phyloP scores from a whole-genome alignment of 2,329 filamentous ascomycete species.

The Exophiala sp. region DNA sequence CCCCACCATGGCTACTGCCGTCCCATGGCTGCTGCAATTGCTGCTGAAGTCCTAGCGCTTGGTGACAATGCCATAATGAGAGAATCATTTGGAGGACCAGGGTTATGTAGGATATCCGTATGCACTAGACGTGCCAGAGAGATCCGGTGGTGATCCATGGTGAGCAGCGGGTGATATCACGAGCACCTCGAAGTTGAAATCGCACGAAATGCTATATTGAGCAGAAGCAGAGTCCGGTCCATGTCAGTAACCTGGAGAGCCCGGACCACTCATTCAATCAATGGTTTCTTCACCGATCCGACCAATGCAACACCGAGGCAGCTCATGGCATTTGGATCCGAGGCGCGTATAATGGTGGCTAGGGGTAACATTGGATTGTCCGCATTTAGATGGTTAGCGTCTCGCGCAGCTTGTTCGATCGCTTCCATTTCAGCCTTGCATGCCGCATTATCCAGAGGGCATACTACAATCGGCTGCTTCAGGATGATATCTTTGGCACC shows the following conservation, averaged over 20 bases:
- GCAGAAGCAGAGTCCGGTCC: not conserved
- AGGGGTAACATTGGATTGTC: conserved; percentile 92
- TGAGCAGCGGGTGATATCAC: too few species aligned
- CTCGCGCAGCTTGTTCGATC: conserved; percentile 91
- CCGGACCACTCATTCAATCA: conserved; percentile 55
- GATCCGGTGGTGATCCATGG: too few species aligned
- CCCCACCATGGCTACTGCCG: too few species aligned
- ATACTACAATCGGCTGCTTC: conserved; percentile 90
- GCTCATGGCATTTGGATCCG: conserved; percentile 60
- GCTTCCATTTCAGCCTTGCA: conserved; percentile 99
- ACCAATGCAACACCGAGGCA: conserved; percentile 59
- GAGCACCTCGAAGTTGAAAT: too few species aligned
- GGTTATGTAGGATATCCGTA: too few species aligned
- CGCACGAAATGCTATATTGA: too few species aligned
- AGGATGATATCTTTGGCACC: conserved; percentile 82
- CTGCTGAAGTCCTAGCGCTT: too few species aligned
- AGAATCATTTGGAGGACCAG: too few species aligned
- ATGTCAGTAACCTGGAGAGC: not conserved
- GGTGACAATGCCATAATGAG: too few species aligned
- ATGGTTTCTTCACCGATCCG: conserved; percentile 55
- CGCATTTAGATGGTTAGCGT: conserved; percentile 78
- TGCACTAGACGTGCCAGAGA: too few species aligned
- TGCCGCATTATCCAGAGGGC: conserved; percentile 85
- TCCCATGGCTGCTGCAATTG: too few species aligned
- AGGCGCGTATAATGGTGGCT: conserved; percentile 70